Evolutionary conservation across 352 stramenopile genomes (phyloP), one percentile per base, ranked within the genome.

Genomic region (Globisporangium lucens): DNA sequence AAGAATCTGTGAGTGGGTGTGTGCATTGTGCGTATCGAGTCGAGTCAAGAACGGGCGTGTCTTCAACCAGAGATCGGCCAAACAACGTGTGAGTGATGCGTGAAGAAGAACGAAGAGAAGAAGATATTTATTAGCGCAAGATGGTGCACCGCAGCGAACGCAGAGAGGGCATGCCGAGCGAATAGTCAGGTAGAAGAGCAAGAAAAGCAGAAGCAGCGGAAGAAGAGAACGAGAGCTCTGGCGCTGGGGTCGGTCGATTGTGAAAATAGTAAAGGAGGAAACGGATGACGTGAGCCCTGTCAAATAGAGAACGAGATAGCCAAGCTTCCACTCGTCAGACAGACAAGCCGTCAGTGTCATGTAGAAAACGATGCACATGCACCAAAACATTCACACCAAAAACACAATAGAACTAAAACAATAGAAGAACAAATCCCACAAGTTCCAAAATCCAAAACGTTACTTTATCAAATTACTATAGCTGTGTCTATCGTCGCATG

Each of bases 111-210:
- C n/a, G n/a, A 55, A 7, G 22, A 24, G 47, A 55, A 30, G n/a
- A 15, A 24, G 47, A 30, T 55, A 85, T 82, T 85, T 85, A 85
- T 82, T 82, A 73, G 29, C 61, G 29, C 38, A 24, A 55, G n/a
- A 29, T 17, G 47, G 10, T 29, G 47, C 47, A 55, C 47, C 47
- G 47, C n/a, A 55, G 47, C 47, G 47, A 55, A 24, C n/a, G n/a
- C n/a, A 55, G n/a, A 29, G 47, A 29, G 47, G 20, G 47, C 22
- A 17, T 55, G 47, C 47, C 20, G n/a, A 55, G 47, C 47, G 47
- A 55, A 55, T 15, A 61, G 33, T 46, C 56, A 33, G n/a, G n/a
- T 17, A n/a, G 53, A 59, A 17, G 7, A 27, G 38, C 22, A 61
- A 22, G n/a, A 61, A 46, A 61, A 46, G 33, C 29, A 29, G 56